Evolutionary conservation across 192 early-diverging fungal species (phyloP).

Genomic region (Mortierella claussenii): DNA sequence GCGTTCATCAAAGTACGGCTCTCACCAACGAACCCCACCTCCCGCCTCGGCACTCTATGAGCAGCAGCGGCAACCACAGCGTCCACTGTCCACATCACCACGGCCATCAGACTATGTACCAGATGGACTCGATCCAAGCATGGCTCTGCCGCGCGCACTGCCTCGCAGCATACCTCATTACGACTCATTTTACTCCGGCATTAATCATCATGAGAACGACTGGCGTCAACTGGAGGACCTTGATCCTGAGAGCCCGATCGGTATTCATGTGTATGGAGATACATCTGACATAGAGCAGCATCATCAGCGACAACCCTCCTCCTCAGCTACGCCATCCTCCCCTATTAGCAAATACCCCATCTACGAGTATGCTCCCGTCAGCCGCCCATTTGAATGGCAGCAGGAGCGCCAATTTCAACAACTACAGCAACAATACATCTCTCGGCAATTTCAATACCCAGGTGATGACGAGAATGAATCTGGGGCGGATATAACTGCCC

Average conservation of each 20-base stretch:
- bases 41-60: not conserved
- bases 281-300: constrained; percentile 13
- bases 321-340: constrained; percentile 7
- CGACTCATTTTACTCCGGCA: constrained; percentile 50
- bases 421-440: constrained; percentile 26
- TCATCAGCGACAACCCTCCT: constrained; percentile 15
- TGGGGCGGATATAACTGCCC: not conserved
- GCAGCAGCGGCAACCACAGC: not conserved
- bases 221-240: constrained; percentile 42
- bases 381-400: constrained; percentile 14
- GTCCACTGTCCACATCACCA: not conserved
- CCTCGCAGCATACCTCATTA: constrained; percentile 20
- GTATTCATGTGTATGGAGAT: constrained; percentile 45
- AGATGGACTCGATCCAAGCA: constrained; percentile 40
- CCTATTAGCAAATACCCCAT: constrained; percentile 35
- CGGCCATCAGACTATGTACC: constrained; percentile 10
- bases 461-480: constrained; percentile 26
- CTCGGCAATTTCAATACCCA: constrained; percentile 13
- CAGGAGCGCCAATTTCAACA: constrained; percentile 29
- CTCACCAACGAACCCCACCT: constrained; percentile 1
- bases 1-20: not conserved
- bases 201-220: constrained; percentile 38
- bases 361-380: constrained; percentile 22
- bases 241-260: constrained; percentile 32
- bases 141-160: constrained; percentile 43